Evolutionary conservation across 768 basidiomycete genomes (phyloP), one percentile per base, ranked within the genome.

Genomic region (Rhodotorula paludigena): DNA sequence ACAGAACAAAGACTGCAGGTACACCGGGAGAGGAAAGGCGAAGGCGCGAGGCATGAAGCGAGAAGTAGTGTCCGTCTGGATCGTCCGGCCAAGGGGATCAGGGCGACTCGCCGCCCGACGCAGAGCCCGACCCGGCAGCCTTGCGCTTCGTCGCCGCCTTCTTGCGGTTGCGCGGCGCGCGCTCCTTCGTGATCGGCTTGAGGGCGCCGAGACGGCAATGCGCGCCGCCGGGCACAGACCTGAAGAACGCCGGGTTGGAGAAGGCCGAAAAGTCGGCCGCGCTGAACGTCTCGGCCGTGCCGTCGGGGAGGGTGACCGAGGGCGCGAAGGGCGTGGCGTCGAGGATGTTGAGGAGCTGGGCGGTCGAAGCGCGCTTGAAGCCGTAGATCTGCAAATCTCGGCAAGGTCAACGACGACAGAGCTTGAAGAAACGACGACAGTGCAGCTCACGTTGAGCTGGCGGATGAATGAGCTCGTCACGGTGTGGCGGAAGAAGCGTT

Each of bases 291-390:
- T 65, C 67, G 36, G 30, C 28, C 21, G 35, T 15, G 52, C 62
- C 67, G 38, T 41, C 56, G 32, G 36, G 25, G 15, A 51, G 18
- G 36, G 44, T 20, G 41, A 33, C 56, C 5, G 60, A 48, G 9
- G 51, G 7, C 33, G 21, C 3, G 28, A 60, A 49, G 18, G 53
- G n/a, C 16, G 42, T n/a, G 11, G 49, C n/a, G 35, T 70, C 69
- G 65, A 71, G 65, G 45, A 67, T 53, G 18, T 18, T n/a, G 61
- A 71, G 65, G 35, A 71, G 70, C 5, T 28, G 25, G n/a, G 53
- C 52, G 42, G 66, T 71, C 44, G 70, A 56, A 23, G 66, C 54
- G 45, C 70, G 70, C 41, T 59, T 63, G 70, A 71, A 71, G n/a
- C 65, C 70, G 65, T 71, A 71, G 54, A 71, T 71, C 66, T 67